Percentiles rank a stretch among this genome's conserved stretches.
Evolutionary conservation across 2,329 filamentous ascomycete species (phyloP).

Genomic region (Apiospora pterosperma): DNA sequence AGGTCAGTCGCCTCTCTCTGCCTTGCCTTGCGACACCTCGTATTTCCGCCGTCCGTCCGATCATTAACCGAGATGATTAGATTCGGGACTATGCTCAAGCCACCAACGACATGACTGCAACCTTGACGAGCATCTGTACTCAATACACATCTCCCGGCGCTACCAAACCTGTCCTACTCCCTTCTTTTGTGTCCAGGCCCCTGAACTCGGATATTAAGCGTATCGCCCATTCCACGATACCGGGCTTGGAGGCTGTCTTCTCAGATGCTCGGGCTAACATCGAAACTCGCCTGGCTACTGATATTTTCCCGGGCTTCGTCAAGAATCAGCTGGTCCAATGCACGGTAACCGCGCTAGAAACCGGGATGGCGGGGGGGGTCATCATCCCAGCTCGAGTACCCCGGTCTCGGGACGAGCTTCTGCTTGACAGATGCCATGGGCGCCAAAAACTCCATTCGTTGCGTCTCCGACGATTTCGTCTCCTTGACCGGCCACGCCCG

Average conservation of each 20-base stretch:
- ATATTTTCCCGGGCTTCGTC: conserved; percentile 51
- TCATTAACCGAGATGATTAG: conserved; percentile 13
- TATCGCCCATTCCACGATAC: conserved; percentile 39
- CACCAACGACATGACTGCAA: conserved; percentile 40
- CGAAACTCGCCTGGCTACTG: conserved; percentile 39
- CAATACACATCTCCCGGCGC: conserved; percentile 34
- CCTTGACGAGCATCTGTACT: conserved; percentile 42
- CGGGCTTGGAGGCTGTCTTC: conserved; percentile 43
- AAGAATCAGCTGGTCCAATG: conserved; percentile 46
- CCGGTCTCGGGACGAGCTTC: conserved; percentile 56
- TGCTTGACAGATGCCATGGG: conserved; percentile 50
- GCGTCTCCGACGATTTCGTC: conserved; percentile 48
- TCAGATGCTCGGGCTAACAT: conserved; percentile 39
- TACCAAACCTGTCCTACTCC: conserved; percentile 38
- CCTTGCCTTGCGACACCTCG: not conserved
- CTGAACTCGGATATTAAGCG: conserved; percentile 45
- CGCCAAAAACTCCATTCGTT: conserved; percentile 47
- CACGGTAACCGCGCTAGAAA: conserved; percentile 35
- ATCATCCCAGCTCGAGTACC: conserved; percentile 35
- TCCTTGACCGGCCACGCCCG: conserved; percentile 47
- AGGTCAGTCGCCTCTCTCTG: conserved; percentile 30
- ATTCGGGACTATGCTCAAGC: conserved; percentile 43
- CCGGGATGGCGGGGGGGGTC: conserved; percentile 16
- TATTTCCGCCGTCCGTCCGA: not conserved
- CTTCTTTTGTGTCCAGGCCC: conserved; percentile 34